Evolutionary conservation across 257 asterid genomes (phyloP), one percentile per base, ranked within the genome.

Genomic region (Nicotiana knightiana): DNA sequence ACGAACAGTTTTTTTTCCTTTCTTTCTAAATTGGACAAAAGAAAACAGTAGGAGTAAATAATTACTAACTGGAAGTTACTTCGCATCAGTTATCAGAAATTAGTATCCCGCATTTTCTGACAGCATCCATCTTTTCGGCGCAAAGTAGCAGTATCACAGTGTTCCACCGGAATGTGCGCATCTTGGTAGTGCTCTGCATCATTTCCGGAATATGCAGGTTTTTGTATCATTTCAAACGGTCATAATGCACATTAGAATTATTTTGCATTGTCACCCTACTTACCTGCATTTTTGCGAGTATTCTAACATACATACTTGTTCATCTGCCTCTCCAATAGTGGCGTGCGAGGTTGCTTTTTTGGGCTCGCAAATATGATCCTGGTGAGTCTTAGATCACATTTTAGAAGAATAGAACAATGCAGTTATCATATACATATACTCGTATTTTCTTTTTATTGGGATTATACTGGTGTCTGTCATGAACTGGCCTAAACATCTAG

Each of bases 151-250:
- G 88, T 76, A 77, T 87, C 57, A 76, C 91, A 10, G 83, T 90
- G 85, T 96, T 96, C 88, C 94, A 92, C 81, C 88, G 85, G 80
- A 96, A 94, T 83, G 93, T 93, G 82, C 92, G 91, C 48, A 86
- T 92, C 76, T 85, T 96, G 91, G 85, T 91, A 83, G 10, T 89
- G 81, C 85, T 93, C 79, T 93, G 97, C 87, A 68, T 92, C 81
- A 84, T 82, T 84, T 91, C 99, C 55, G 98, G 91, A 90, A 90
- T 96, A 82, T 92, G 97, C 98, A 96, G 99, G 99, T 96, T 89
- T 21, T 68, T 62, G 16, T 62, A 4, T 62, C 35, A 26, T 15
- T 62, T 43, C 51, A 43, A 9, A 43, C 51, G 15, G 39, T 12
- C 70, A 28, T 30, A 64, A 28, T 30, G 39, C n/a, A 28, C n/a